Percentiles rank a stretch among this genome's conserved stretches.
Conservation (phyloP, 345 rosid species). For the Ceriops decandra region DNA sequence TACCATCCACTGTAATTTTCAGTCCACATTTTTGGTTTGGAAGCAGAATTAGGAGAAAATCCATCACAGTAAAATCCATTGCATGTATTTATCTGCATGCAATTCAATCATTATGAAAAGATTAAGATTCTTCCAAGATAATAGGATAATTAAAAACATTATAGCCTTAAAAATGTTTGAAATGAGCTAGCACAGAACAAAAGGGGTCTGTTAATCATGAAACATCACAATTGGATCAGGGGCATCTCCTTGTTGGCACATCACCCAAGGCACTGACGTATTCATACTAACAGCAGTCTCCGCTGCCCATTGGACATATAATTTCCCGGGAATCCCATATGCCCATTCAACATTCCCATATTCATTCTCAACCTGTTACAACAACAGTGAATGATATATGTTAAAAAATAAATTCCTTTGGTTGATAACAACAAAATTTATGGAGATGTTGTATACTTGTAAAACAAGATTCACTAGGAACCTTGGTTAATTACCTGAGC, state of each 20-base stretch:
- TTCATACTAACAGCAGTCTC: slow-evolving; percentile 56
- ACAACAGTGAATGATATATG: neutral
- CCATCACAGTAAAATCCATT: slow-evolving; percentile 63
- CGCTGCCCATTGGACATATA: slow-evolving; percentile 63
- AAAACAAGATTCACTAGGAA: neutral
- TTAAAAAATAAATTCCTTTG: neutral
- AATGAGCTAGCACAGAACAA: neutral
- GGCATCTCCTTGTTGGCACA: slow-evolving; percentile 57
- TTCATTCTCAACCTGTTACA: slow-evolving; percentile 60
- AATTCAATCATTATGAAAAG: neutral
- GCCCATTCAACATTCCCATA: slow-evolving; percentile 54
- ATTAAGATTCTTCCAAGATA: neutral
- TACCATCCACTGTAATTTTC: slow-evolving; percentile 70
- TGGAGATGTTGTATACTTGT: neutral
- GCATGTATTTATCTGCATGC: slow-evolving; percentile 61
- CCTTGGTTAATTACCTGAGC: slow-evolving; percentile 41
- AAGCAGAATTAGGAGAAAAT: slow-evolving; percentile 52
- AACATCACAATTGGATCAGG: slow-evolving; percentile 56
- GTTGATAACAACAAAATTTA: neutral
- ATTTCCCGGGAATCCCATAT: slow-evolving; percentile 47
- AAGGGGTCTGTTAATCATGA: neutral
- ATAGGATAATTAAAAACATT: neutral
- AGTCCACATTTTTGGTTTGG: slow-evolving; percentile 65
- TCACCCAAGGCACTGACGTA: slow-evolving; percentile 66
- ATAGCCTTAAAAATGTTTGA: neutral